These are phyloP conservation scores for Trichophyton rubrum DNA, from an alignment of 2,329 filamentous ascomycete species.

Conservation along the genomic window DNA sequence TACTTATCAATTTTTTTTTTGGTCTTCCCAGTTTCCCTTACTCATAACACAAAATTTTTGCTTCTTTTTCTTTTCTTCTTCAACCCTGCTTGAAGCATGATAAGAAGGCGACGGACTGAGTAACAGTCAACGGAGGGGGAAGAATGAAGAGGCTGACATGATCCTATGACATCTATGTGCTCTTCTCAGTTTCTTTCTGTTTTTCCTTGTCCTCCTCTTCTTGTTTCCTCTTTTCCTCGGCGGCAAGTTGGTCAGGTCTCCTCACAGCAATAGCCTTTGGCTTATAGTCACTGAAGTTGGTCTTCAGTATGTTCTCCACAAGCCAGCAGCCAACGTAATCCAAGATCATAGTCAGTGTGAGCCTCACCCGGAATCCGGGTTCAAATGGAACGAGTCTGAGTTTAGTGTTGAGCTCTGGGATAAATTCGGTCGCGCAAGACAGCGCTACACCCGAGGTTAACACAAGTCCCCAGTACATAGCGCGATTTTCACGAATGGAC, in stretches of 20 bases:
- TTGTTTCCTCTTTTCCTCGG: conserved; percentile 58
- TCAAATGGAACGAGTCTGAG: conserved; percentile 86
- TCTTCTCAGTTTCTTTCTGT: background rate
- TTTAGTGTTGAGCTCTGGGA: conserved; percentile 88
- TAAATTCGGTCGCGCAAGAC: conserved; percentile 84
- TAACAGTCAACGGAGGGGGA: background rate
- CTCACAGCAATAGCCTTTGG: conserved; percentile 87
- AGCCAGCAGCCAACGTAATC: conserved; percentile 80
- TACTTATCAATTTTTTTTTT: background rate
- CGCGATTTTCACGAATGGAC: conserved; percentile 84
- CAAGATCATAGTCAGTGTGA: conserved; percentile 72
- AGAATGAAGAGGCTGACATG: background rate
- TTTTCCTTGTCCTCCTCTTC: conserved; percentile 30
- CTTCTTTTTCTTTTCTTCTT: background rate
- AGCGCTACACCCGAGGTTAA: conserved; percentile 85
- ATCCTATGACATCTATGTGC: background rate
- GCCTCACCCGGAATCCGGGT: conserved; percentile 73
- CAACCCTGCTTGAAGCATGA: too few species aligned
- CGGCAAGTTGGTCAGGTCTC: conserved; percentile 70
- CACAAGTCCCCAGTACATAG: conserved; percentile 96
- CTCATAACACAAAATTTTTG: background rate
- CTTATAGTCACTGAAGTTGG: conserved; percentile 74
- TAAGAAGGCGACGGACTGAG: background rate
- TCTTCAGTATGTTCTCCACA: conserved; percentile 78
- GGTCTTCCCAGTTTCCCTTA: background rate